Conservation (phyloP, 495 filamentous ascomycete species). For the Clavariopsis aquatica region DNA sequence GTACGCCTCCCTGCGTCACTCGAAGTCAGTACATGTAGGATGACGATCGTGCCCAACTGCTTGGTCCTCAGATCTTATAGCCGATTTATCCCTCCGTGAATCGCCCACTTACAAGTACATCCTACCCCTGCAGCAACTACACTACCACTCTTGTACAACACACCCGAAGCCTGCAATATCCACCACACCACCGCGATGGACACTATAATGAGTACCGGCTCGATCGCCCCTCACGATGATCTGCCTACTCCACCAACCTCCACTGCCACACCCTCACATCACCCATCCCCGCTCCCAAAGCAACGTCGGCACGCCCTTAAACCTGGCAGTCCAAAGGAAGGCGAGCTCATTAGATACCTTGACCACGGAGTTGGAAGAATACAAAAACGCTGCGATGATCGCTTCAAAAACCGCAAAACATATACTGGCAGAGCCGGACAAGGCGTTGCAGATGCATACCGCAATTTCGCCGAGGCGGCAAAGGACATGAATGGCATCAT, state of each 20-base stretch:
- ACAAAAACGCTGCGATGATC: slow-evolving; percentile 72
- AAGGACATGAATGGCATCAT: slow-evolving; percentile 69
- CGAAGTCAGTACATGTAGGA: neutral
- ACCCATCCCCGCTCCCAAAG: slow-evolving; percentile 57
- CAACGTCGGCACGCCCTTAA: slow-evolving; percentile 65
- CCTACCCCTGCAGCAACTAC: neutral
- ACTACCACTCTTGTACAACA: neutral
- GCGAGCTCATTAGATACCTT: slow-evolving; percentile 68
- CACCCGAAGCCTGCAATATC: neutral
- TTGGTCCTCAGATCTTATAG: neutral
- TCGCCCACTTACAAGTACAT: neutral
- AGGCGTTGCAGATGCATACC: slow-evolving; percentile 63
- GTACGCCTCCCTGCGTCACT: neutral
- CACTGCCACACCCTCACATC: slow-evolving; percentile 56
- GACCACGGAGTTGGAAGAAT: slow-evolving; percentile 63
- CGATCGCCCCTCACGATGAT: neutral
- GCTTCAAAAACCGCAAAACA: slow-evolving; percentile 51
- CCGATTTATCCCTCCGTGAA: slow-evolving; percentile 12
- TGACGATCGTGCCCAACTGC: neutral
- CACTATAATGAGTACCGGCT: neutral
- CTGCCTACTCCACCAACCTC: slow-evolving; percentile 41
- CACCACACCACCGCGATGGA: neutral
- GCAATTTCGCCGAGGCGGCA: slow-evolving; percentile 65
- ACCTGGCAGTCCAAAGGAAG: slow-evolving; percentile 75
- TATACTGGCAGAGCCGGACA: neutral